phyloP scores from a whole-genome alignment of 441 rosid genomes.

The Macaranga tanarius region DNA sequence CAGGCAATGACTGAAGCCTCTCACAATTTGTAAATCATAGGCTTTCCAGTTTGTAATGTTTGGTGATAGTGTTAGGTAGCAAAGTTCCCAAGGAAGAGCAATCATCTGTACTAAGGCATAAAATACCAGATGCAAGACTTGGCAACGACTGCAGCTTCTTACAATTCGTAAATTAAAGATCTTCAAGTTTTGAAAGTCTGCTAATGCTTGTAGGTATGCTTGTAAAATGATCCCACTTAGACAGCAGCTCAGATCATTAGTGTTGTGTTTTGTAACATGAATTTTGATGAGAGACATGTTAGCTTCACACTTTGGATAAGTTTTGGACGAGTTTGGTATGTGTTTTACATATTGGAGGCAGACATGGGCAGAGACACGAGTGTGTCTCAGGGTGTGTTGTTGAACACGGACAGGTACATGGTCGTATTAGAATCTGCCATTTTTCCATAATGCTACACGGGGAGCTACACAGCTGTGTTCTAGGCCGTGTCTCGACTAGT shows the following conservation, averaged over 20 bases:
- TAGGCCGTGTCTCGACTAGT: too few relatives aligned
- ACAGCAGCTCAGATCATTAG: constrained; percentile 33
- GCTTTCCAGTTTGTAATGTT: constrained; percentile 29
- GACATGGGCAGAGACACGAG: too few relatives aligned
- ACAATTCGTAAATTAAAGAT: constrained; percentile 33
- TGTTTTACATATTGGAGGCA: too few relatives aligned
- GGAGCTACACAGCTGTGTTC: too few relatives aligned
- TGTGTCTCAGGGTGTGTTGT: too few relatives aligned
- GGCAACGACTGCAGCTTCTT: constrained; percentile 45
- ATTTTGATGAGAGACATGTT: too few relatives aligned
- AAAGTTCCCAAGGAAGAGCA: constrained; percentile 37
- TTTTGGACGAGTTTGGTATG: too few relatives aligned
- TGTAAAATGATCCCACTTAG: constrained; percentile 36
- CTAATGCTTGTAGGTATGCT: constrained; percentile 38
- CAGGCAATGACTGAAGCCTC: constrained; percentile 45
- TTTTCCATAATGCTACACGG: too few relatives aligned
- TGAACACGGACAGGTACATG: too few relatives aligned
- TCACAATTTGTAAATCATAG: constrained; percentile 35
- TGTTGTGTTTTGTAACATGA: too few relatives aligned
- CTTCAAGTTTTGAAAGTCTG: constrained; percentile 32
- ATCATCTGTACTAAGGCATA: constrained; percentile 27
- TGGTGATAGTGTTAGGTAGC: constrained; percentile 35
- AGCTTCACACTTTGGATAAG: too few relatives aligned
- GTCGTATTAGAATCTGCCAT: too few relatives aligned
- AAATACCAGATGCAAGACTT: constrained; percentile 35